Evolutionary conservation across 192 early-diverging fungal genomes (phyloP).

Genomic region (Coemansia furcata): DNA sequence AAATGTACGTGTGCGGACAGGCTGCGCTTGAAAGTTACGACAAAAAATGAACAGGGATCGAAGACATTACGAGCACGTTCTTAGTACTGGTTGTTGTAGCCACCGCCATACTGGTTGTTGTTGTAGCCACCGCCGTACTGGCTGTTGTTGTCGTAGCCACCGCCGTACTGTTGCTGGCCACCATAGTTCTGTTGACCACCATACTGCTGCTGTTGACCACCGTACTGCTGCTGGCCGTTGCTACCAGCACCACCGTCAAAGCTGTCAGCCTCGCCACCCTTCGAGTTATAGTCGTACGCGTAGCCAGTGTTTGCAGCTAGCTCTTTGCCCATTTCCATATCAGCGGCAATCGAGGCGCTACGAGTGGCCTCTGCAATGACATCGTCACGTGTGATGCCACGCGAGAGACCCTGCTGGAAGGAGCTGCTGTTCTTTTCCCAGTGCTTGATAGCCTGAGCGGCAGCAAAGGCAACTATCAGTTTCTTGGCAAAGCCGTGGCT

Average conservation of each 20-base stretch:
- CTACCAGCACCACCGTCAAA: slow-evolving; percentile 15
- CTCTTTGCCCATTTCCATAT: slow-evolving; percentile 17
- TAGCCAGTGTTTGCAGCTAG: neutral
- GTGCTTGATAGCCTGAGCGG: slow-evolving; percentile 49
- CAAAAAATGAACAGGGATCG: neutral
- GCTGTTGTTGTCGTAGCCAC: neutral
- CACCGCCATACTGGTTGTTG: slow-evolving; percentile 14
- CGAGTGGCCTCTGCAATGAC: slow-evolving; percentile 33
- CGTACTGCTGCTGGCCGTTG: neutral
- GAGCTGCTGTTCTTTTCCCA: slow-evolving; percentile 41
- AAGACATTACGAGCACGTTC: neutral
- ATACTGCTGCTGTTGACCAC: neutral
- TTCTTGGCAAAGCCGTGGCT: slow-evolving; percentile 47
- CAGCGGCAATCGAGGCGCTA: slow-evolving; percentile 13
- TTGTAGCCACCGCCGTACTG: slow-evolving; percentile 6
- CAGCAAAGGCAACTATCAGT: slow-evolving; percentile 44
- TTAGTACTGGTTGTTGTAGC: slow-evolving; percentile 8
- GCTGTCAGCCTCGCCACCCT: slow-evolving; percentile 27
- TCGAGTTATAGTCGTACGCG: slow-evolving; percentile 8
- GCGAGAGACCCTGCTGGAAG: slow-evolving; percentile 44
- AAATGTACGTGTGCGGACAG: neutral
- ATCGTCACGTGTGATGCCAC: slow-evolving; percentile 43
- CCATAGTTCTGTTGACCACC: neutral
- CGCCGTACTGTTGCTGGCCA: neutral
- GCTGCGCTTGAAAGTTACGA: neutral